A percentile compares a stretch with the other conserved stretches of the same genome.
These are phyloP conservation scores for Chalaropsis ovoidea DNA, from an alignment of 2,329 filamentous ascomycete species.

Conservation along the genomic window DNA sequence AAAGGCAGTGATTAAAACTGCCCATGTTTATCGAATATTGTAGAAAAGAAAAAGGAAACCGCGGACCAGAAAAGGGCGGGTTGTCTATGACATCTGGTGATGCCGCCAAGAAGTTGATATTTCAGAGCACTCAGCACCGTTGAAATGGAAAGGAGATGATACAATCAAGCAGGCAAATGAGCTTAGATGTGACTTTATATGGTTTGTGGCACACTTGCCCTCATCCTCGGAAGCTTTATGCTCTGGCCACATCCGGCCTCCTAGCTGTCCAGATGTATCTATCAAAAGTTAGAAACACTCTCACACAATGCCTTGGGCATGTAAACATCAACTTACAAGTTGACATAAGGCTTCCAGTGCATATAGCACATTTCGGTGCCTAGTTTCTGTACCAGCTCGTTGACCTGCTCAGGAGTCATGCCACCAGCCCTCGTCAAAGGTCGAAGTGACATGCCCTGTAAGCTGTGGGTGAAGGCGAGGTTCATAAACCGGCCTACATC, in stretches of 20 bases:
- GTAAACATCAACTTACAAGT: slow-evolving; percentile 50
- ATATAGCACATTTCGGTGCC: slow-evolving; percentile 59
- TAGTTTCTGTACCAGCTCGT: slow-evolving; percentile 51
- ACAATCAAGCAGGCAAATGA: not conserved
- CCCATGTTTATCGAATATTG: not conserved
- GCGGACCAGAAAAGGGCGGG: not conserved
- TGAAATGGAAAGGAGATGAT: not conserved
- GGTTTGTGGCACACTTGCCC: not conserved
- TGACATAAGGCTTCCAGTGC: slow-evolving; percentile 62
- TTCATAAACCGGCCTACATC: slow-evolving; percentile 77
- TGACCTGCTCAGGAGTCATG: slow-evolving; percentile 48
- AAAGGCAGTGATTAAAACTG: not conserved
- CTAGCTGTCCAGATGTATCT: slow-evolving; percentile 34
- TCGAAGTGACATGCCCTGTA: slow-evolving; percentile 62
- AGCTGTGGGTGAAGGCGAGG: slow-evolving; percentile 59
- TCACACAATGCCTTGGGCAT: slow-evolving; percentile 22
- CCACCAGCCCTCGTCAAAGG: slow-evolving; percentile 52
- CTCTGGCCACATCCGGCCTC: slow-evolving; percentile 26
- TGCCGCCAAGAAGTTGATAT: not conserved
- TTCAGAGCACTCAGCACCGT: not conserved
- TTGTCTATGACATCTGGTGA: not conserved
- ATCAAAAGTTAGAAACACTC: not conserved
- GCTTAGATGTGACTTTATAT: not conserved
- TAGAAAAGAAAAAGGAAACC: slow-evolving; percentile 5
- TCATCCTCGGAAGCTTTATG: not conserved